These are phyloP conservation scores for Cutaneotrichosporon spelunceum DNA, from an alignment of 1,284 basidiomycete genomes.

Conservation along the genomic window DNA sequence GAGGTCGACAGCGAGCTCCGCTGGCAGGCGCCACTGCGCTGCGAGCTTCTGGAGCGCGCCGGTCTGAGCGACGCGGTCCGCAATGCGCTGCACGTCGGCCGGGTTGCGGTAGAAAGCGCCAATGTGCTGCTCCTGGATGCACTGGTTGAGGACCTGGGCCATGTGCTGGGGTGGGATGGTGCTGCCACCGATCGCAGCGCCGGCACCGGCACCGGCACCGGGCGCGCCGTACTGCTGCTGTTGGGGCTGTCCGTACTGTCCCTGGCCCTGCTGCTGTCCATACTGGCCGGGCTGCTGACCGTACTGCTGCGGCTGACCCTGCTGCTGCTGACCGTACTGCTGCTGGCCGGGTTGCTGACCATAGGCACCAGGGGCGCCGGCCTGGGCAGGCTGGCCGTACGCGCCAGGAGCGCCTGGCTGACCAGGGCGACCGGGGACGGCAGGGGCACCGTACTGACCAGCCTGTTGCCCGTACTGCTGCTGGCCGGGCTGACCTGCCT, in stretches of 20 bases:
- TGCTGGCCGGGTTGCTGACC: constrained; percentile 29
- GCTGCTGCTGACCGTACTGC: constrained; percentile 20
- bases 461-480: constrained; percentile 18
- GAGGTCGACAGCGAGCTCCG: constrained; percentile 53
- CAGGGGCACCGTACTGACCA: constrained; percentile 23
- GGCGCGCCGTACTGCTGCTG: constrained; percentile 26
- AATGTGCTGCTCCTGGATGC: constrained; percentile 53
- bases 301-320: constrained; percentile 15
- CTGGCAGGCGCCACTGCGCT: constrained; percentile 52
- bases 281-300: constrained; percentile 29
- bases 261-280: constrained; percentile 17
- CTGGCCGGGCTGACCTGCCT: constrained; percentile 18
- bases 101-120: constrained; percentile 54
- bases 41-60: constrained; percentile 51
- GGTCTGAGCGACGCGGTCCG: constrained; percentile 48
- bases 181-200: constrained; percentile 36
- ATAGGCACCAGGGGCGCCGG: constrained; percentile 16
- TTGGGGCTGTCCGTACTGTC: constrained; percentile 30
- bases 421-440: neutral
- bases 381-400: constrained; percentile 34
- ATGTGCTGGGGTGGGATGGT: constrained; percentile 27
- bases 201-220: constrained; percentile 27
- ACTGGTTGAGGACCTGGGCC: constrained; percentile 38
- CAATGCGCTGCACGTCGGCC: constrained; percentile 49
- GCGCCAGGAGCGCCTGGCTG: constrained; percentile 11